A percentile compares a stretch with the other conserved stretches of the same genome.
These are phyloP conservation scores for Colletotrichum theobromicola DNA, from an alignment of 2,329 filamentous ascomycete genomes.

Conservation along the genomic window DNA sequence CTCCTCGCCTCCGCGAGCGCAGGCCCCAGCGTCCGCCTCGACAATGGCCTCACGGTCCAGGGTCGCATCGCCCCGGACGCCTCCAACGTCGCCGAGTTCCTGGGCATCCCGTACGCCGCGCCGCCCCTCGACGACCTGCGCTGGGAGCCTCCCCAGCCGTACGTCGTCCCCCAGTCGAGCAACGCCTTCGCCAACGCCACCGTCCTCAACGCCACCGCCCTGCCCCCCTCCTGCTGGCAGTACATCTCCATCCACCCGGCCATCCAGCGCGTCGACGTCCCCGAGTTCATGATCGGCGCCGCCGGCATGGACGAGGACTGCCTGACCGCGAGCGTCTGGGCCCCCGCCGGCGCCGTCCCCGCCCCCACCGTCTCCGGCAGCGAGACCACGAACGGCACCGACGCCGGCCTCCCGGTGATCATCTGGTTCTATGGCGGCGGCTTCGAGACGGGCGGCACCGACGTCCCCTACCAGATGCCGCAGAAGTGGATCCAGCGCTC, in stretches of 20 bases:
- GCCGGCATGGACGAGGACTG: slow-evolving; percentile 59
- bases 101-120: slow-evolving; percentile 59
- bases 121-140: slow-evolving; percentile 59
- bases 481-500: slow-evolving; percentile 31
- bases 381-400: background rate
- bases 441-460: slow-evolving; percentile 28
- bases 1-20: slow-evolving; percentile 12
- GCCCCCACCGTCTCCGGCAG: background rate
- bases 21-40: slow-evolving; percentile 6
- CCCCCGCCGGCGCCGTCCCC: slow-evolving; percentile 1
- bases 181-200: slow-evolving; percentile 6
- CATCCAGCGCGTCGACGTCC: slow-evolving; percentile 13
- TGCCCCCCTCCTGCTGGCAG: slow-evolving; percentile 17
- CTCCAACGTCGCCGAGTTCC: slow-evolving; percentile 18
- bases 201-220: slow-evolving; percentile 2
- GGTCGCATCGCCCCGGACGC: slow-evolving; percentile 12
- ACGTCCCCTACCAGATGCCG: slow-evolving; percentile 32
- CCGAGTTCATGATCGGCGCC: slow-evolving; percentile 19
- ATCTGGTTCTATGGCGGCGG: slow-evolving; percentile 32
- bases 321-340: slow-evolving; percentile 59
- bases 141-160: slow-evolving; percentile 38
- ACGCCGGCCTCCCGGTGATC: slow-evolving; percentile 17
- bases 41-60: slow-evolving; percentile 9
- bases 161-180: background rate
- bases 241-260: slow-evolving; percentile 19